Evolutionary conservation across 768 basidiomycete genomes (phyloP).

Genomic region (Daedaleopsis sinensis): DNA sequence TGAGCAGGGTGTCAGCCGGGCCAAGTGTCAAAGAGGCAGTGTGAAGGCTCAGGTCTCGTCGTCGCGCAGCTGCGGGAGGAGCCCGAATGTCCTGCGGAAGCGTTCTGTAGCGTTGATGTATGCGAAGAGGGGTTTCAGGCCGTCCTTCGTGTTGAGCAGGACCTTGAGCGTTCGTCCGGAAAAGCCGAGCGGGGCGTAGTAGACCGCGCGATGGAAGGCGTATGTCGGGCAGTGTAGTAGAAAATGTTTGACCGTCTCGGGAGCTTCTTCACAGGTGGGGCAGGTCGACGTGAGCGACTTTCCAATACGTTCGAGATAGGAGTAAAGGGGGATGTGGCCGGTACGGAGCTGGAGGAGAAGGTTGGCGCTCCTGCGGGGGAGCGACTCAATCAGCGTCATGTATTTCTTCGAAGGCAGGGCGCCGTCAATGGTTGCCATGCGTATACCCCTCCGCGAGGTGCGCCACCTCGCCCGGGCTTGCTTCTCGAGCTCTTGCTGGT

Average conservation of each 20-base stretch:
- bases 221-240: slow-evolving; percentile 24
- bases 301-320: slow-evolving; percentile 26
- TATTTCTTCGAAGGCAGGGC: neutral
- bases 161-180: neutral
- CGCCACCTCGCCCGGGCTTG: neutral
- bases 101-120: slow-evolving; percentile 19
- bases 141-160: slow-evolving; percentile 4
- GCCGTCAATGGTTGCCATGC: neutral
- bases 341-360: slow-evolving; percentile 36
- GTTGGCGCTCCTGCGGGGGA: neutral
- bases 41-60: neutral
- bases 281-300: slow-evolving; percentile 11
- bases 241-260: slow-evolving; percentile 25
- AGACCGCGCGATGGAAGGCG: neutral
- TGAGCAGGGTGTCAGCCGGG: neutral
- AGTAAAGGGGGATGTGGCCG: slow-evolving; percentile 34
- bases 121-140: slow-evolving; percentile 7
- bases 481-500: neutral
- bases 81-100: neutral
- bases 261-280: slow-evolving; percentile 8
- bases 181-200: neutral
- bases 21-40: neutral
- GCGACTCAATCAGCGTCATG: neutral
- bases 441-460: neutral
- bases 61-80: neutral